Conservation (phyloP, 2,329 filamentous ascomycete species). For the Zymoseptoria crescenta region DNA sequence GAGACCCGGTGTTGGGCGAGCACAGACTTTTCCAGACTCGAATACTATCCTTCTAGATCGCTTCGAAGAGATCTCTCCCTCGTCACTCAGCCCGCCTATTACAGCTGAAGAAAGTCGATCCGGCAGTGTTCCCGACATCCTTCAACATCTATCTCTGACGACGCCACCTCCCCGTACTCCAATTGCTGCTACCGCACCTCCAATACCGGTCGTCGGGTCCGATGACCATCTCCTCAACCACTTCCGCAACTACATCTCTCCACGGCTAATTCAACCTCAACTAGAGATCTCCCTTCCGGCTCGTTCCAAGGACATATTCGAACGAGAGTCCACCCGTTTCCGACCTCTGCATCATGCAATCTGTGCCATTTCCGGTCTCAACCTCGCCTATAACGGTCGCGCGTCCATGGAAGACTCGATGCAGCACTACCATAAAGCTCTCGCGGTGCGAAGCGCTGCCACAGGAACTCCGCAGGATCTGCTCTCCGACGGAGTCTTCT, state of each 20-base stretch:
- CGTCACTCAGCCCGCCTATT: slow-evolving; percentile 1
- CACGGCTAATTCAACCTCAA: slow-evolving; percentile 19
- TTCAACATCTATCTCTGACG: slow-evolving; percentile 19
- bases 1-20: neutral
- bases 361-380: slow-evolving; percentile 50
- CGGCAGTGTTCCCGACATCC: slow-evolving; percentile 15
- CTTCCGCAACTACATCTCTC: slow-evolving; percentile 24
- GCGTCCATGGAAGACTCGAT: slow-evolving; percentile 41
- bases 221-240: slow-evolving; percentile 20
- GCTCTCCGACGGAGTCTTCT: slow-evolving; percentile 49
- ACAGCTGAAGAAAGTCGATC: slow-evolving; percentile 4
- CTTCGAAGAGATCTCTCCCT: slow-evolving; percentile 39
- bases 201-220: slow-evolving; percentile 5
- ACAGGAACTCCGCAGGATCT: slow-evolving; percentile 42
- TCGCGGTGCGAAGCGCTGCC: slow-evolving; percentile 36
- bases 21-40: slow-evolving; percentile 30
- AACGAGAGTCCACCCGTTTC: slow-evolving; percentile 40
- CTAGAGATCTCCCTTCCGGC: slow-evolving; percentile 9
- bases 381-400: slow-evolving; percentile 41
- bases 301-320: slow-evolving; percentile 21
- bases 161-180: slow-evolving; percentile 14
- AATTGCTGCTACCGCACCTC: slow-evolving; percentile 6
- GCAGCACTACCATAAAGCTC: slow-evolving; percentile 48
- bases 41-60: slow-evolving; percentile 44
- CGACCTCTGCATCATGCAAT: slow-evolving; percentile 50